A percentile compares a stretch with the other conserved stretches of the same genome.
Evolutionary conservation across 805 yeast genomes (phyloP).

Genomic region (Yamadazyma ubonensis): DNA sequence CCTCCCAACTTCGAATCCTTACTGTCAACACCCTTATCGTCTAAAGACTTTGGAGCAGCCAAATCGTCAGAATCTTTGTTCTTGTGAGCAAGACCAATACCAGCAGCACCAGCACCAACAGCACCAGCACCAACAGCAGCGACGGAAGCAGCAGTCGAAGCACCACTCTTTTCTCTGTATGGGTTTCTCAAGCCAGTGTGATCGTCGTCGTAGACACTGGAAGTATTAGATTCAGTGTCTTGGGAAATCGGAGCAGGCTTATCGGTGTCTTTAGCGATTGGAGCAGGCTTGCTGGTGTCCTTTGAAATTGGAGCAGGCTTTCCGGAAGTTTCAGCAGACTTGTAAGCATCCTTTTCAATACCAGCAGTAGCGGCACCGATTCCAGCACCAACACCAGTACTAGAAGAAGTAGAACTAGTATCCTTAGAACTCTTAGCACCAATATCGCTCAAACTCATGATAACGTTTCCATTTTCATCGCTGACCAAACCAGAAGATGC

Average conservation of each 20-base stretch:
- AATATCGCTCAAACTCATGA: constrained; percentile 3
- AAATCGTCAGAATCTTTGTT: too few relatives aligned
- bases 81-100: constrained; percentile 6
- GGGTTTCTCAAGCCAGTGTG: too few relatives aligned
- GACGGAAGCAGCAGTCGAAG: background rate
- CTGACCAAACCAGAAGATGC: constrained; percentile 29
- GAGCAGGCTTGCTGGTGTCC: background rate
- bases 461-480: constrained; percentile 24
- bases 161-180: too few relatives aligned
- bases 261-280: too few relatives aligned
- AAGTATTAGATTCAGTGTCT: background rate
- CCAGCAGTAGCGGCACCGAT: background rate
- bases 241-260: background rate
- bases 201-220: background rate
- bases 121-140: constrained; percentile 5
- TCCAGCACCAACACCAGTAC: background rate
- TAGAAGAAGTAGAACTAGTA: constrained; percentile 4
- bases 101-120: constrained; percentile 12
- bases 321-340: background rate
- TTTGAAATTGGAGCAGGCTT: background rate
- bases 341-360: too few relatives aligned
- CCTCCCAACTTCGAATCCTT: too few relatives aligned
- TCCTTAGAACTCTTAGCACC: constrained; percentile 5
- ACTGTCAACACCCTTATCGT: too few relatives aligned
- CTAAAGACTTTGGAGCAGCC: background rate